A percentile compares a stretch with the other conserved stretches of the same genome.
These are phyloP conservation scores for Coniella vitis DNA, from an alignment of 2,329 filamentous ascomycete species.

Conservation along the genomic window DNA sequence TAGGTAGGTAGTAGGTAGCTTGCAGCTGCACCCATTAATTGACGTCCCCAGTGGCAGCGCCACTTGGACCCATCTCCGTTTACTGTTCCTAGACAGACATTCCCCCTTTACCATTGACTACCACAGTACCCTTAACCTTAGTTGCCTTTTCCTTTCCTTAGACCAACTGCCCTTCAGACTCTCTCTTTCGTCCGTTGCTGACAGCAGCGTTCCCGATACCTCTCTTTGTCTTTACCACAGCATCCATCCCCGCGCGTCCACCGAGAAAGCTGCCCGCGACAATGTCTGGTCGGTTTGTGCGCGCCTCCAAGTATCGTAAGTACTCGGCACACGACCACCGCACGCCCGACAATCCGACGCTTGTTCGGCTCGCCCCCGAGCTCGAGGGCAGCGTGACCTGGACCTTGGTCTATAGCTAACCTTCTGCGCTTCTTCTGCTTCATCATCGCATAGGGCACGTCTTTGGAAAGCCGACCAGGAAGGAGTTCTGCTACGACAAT, in stretches of 20 bases:
- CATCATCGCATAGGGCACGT: conserved; percentile 70
- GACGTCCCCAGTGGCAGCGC: not conserved
- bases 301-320: conserved; percentile 63
- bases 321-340: conserved; percentile 20
- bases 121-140: not conserved
- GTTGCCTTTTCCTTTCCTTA: not conserved
- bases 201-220: not conserved
- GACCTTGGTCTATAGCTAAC: conserved; percentile 16
- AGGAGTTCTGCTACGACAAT: conserved; percentile 99
- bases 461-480: conserved; percentile 91
- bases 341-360: too few species aligned
- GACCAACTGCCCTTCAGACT: not conserved
- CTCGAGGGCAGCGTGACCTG: not conserved
- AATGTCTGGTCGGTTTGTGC: conserved; percentile 61
- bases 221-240: not conserved
- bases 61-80: not conserved
- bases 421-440: conserved; percentile 23
- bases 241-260: not conserved
- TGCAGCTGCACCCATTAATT: not conserved
- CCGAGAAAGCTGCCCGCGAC: conserved; percentile 13
- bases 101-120: conserved; percentile 1
- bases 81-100: not conserved
- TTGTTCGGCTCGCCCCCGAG: too few species aligned
- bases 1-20: too few species aligned
- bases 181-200: not conserved